Evolutionary conservation across 2,329 filamentous ascomycete genomes (phyloP).

Genomic region (Pleomassaria siparia): DNA sequence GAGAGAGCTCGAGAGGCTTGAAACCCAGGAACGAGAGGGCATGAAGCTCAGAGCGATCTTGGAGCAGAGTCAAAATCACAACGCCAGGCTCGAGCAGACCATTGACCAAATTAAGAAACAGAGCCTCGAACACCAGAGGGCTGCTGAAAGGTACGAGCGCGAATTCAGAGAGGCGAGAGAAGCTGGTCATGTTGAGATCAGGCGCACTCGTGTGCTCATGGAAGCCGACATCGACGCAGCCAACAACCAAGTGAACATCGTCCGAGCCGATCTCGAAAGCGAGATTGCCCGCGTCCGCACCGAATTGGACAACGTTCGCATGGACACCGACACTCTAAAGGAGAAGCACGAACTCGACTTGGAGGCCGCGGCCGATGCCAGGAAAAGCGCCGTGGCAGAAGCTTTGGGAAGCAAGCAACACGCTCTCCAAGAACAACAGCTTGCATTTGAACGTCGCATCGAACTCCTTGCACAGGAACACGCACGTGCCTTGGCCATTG

Average conservation of each 20-base stretch:
- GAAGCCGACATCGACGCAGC: constrained; percentile 81
- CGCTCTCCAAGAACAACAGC: constrained; percentile 57
- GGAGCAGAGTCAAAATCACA: constrained; percentile 56
- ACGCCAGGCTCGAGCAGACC: constrained; percentile 65
- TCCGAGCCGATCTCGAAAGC: constrained; percentile 78
- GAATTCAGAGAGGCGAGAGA: constrained; percentile 85
- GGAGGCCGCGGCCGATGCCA: constrained; percentile 74
- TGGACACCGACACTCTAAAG: constrained; percentile 79
- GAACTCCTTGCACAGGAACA: constrained; percentile 61
- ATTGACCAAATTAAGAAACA: constrained; percentile 60
- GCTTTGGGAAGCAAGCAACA: constrained; percentile 55
- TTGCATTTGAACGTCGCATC: constrained; percentile 39
- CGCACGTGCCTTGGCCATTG: constrained; percentile 63
- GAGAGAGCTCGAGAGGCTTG: constrained; percentile 49
- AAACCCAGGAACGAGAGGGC: constrained; percentile 68
- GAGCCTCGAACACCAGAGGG: constrained; percentile 71
- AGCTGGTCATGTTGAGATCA: constrained; percentile 74
- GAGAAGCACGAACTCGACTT: constrained; percentile 81
- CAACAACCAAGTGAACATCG: constrained; percentile 81
- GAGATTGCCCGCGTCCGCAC: constrained; percentile 71
- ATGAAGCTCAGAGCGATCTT: constrained; percentile 79
- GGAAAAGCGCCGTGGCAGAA: constrained; percentile 60
- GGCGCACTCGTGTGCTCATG: constrained; percentile 75
- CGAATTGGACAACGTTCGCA: constrained; percentile 74
- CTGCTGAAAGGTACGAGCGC: constrained; percentile 69